Evolutionary conservation across 2,329 filamentous ascomycete genomes (phyloP).

Genomic region (Biscogniauxia mediterranea): DNA sequence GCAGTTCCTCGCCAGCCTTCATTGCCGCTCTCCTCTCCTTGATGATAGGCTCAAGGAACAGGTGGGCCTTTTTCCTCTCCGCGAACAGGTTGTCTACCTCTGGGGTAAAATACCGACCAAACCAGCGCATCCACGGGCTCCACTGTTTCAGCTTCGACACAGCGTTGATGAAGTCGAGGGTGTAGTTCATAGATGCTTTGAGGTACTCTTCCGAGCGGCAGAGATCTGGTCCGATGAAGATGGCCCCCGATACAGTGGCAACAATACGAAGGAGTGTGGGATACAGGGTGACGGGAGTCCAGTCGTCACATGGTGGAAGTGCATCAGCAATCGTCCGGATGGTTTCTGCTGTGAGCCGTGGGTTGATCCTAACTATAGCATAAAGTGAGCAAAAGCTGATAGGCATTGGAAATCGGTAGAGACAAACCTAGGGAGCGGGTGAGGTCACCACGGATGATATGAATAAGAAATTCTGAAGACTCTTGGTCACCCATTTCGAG

Average conservation of each 20-base stretch:
- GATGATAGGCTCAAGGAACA: constrained; percentile 35
- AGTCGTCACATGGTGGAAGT: constrained; percentile 38
- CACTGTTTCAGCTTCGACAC: constrained; percentile 25
- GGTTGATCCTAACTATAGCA: constrained; percentile 34
- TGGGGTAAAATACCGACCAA: constrained; percentile 33
- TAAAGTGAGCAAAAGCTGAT: not conserved
- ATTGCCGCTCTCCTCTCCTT: constrained; percentile 26
- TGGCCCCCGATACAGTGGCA: constrained; percentile 43
- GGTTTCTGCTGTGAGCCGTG: constrained; percentile 39
- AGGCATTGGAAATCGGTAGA: not conserved
- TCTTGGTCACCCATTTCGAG: constrained; percentile 12
- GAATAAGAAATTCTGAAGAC: constrained; percentile 14
- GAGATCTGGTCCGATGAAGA: constrained; percentile 48
- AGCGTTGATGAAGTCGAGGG: constrained; percentile 40
- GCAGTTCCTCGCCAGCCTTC: constrained; percentile 27
- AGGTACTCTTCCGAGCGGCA: constrained; percentile 45
- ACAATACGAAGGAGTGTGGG: constrained; percentile 43
- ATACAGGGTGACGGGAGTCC: constrained; percentile 42
- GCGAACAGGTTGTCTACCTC: constrained; percentile 34
- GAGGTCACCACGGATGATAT: constrained; percentile 21
- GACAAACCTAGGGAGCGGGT: constrained; percentile 23
- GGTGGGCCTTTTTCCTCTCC: constrained; percentile 33
- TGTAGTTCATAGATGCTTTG: constrained; percentile 47
- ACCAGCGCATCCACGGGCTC: constrained; percentile 32
- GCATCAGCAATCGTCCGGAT: constrained; percentile 32